Conservation (phyloP, 257 asterid species). For the Solanum ossicruentum region DNA sequence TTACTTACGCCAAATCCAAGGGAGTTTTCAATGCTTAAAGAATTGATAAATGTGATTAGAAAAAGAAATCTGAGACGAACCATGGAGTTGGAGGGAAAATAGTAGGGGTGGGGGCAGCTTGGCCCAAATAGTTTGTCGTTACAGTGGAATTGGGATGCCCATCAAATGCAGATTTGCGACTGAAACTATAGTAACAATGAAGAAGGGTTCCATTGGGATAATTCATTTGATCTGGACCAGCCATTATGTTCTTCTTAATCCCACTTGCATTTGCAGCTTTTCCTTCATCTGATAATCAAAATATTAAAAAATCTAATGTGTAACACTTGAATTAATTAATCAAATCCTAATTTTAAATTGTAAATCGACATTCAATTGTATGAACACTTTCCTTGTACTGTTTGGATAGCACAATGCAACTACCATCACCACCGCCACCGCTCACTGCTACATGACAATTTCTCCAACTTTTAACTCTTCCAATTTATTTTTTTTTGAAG, state of each 20-base stretch:
- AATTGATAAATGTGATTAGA: background rate
- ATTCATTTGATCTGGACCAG: background rate
- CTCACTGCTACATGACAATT: background rate
- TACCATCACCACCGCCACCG: background rate
- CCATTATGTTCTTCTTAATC: conserved; percentile 2
- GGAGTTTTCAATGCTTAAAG: background rate
- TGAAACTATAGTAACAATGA: background rate
- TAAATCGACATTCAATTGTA: background rate
- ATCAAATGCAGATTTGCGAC: background rate
- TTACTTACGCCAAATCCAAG: too few relatives aligned
- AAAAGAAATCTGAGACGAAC: background rate
- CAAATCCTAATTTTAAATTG: too few relatives aligned
- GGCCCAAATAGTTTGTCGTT: background rate
- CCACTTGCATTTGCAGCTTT: background rate
- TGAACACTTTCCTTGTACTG: background rate
- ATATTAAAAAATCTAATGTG: background rate
- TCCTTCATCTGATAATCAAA: conserved; percentile 1
- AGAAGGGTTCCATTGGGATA: background rate
- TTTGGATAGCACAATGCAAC: background rate
- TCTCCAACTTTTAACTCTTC: background rate
- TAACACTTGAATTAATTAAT: background rate
- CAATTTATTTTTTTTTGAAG: background rate
- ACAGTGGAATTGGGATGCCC: background rate
- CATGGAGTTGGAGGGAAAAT: background rate
- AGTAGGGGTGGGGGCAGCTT: background rate